Conservation (phyloP, 2,329 filamentous ascomycete species). For the Ceratocystis destructans region DNA sequence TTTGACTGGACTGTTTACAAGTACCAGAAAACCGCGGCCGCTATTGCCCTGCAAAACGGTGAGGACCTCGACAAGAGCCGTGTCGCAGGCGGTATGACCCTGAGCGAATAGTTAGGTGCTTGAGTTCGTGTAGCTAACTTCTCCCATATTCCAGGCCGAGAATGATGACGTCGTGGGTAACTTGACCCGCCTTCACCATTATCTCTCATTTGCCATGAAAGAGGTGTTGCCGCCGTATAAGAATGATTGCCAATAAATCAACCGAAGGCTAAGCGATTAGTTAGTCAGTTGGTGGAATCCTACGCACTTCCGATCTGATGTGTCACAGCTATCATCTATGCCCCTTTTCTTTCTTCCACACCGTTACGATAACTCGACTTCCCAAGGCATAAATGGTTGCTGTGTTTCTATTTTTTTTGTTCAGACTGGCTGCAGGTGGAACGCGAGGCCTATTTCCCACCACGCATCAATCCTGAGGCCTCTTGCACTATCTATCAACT, state of each 20-base stretch:
- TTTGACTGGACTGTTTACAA: slow-evolving; percentile 99
- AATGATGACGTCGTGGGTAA: not conserved
- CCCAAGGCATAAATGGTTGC: not conserved
- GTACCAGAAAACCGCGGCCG: slow-evolving; percentile 98
- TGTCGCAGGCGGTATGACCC: slow-evolving; percentile 52
- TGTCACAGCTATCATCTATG: not conserved
- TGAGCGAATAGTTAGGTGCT: slow-evolving; percentile 31
- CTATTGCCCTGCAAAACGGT: slow-evolving; percentile 66
- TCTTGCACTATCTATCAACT: not conserved
- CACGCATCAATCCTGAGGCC: not conserved
- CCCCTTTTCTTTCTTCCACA: too few species aligned
- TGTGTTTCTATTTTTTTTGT: not conserved
- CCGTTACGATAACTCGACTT: not conserved
- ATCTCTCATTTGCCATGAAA: not conserved
- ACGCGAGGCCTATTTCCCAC: not conserved
- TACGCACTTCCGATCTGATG: not conserved
- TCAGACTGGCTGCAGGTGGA: not conserved
- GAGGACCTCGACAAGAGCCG: slow-evolving; percentile 66
- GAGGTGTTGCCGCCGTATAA: not conserved
- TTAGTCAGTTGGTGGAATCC: not conserved
- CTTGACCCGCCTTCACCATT: not conserved
- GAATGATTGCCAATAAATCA: not conserved
- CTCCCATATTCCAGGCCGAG: not conserved
- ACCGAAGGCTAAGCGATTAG: not conserved
- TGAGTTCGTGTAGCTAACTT: slow-evolving; percentile 26